Evolutionary conservation across 768 basidiomycete genomes (phyloP).

Genomic region (Rhizopogon salebrosus): DNA sequence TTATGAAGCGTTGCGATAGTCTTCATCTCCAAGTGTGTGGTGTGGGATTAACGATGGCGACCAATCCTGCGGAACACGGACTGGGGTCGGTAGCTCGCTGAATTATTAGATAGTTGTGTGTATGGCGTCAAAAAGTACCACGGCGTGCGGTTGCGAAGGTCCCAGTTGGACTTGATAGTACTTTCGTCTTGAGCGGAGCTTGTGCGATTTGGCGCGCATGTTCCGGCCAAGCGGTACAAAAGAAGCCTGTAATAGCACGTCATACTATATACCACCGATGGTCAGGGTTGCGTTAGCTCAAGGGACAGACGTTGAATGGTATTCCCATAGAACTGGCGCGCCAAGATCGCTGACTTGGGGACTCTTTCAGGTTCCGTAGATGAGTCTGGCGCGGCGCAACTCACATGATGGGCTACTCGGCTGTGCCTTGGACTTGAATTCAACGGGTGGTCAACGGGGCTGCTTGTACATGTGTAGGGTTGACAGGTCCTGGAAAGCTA

Average conservation of each 20-base stretch:
- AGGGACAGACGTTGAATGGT: background rate
- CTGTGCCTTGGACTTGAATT: background rate
- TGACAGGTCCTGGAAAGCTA: background rate
- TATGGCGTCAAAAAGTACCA: background rate
- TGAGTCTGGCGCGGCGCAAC: no score
- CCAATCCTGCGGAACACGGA: background rate
- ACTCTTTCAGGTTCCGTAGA: background rate
- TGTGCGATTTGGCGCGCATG: background rate
- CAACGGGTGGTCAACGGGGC: background rate
- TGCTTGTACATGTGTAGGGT: background rate
- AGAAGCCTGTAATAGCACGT: background rate
- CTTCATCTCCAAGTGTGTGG: background rate
- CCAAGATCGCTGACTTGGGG: background rate
- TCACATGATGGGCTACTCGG: no score
- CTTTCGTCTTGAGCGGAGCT: background rate
- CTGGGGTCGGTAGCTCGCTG: background rate
- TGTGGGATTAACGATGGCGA: background rate
- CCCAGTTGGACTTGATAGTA: background rate
- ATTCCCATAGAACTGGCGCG: background rate
- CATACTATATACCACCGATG: background rate
- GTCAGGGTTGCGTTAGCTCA: background rate
- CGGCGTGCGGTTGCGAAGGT: background rate
- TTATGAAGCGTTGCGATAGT: background rate
- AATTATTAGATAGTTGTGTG: background rate
- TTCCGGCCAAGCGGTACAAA: background rate